Percentiles rank a stretch among this genome's conserved stretches.
These are phyloP conservation scores for Allium cepa DNA, from an alignment of 106 monocot genomes.

Conservation along the genomic window DNA sequence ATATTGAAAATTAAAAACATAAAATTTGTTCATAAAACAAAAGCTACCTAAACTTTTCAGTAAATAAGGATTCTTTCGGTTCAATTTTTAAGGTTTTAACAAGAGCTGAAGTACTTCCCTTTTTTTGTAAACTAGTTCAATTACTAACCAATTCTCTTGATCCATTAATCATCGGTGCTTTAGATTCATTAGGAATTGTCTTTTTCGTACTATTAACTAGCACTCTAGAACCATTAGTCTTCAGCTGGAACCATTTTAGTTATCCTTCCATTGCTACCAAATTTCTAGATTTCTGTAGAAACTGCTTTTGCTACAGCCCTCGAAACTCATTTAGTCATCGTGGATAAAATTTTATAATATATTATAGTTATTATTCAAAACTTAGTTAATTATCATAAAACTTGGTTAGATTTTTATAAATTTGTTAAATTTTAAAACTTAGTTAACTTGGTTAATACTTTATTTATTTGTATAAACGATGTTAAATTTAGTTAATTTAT, in stretches of 20 bases:
- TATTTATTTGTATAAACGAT: too few relatives aligned
- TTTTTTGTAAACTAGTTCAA: slow-evolving; percentile 33
- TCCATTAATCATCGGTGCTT: slow-evolving; percentile 16
- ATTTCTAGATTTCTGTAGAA: slow-evolving; percentile 20
- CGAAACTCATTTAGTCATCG: slow-evolving; percentile 3
- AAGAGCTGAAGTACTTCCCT: slow-evolving; percentile 20
- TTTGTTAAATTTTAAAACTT: too few relatives aligned
- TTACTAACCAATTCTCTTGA: slow-evolving; percentile 31
- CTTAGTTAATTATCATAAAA: too few relatives aligned
- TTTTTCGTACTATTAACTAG: slow-evolving; percentile 20
- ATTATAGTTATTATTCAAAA: too few relatives aligned
- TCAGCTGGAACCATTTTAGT: slow-evolving; percentile 52
- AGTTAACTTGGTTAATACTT: too few relatives aligned
- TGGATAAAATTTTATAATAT: neutral
- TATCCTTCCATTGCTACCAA: slow-evolving; percentile 32
- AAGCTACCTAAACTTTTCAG: slow-evolving; percentile 55
- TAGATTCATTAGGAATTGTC: slow-evolving; percentile 1
- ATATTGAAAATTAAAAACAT: too few relatives aligned
- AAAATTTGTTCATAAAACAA: slow-evolving; percentile 71
- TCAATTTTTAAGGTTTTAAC: slow-evolving; percentile 21
- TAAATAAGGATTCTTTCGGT: slow-evolving; percentile 19
- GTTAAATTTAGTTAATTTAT: too few relatives aligned
- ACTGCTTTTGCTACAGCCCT: slow-evolving; percentile 15
- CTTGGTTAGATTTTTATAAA: too few relatives aligned
- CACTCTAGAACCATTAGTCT: slow-evolving; percentile 23